Evolutionary conservation across 768 basidiomycete genomes (phyloP), one percentile per base, ranked within the genome.

Genomic region (Podaxis rugospora): DNA sequence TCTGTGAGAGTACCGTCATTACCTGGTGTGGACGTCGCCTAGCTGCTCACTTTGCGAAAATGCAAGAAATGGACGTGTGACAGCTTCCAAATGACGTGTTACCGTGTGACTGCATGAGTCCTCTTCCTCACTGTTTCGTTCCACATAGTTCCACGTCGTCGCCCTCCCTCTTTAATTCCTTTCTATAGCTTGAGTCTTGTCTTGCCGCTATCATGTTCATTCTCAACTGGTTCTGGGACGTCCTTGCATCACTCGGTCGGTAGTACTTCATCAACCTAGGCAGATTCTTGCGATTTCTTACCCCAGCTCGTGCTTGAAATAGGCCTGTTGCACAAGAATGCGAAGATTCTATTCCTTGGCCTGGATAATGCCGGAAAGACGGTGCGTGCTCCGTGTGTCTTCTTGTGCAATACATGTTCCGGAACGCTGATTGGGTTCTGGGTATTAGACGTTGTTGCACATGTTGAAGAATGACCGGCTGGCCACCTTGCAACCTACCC

Each of bases 341-440:
- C 97, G 66, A 99, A 98, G 85, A 97, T 99, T 72, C 85, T 99
- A 65, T 99, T 99, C 87, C 85, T 99, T 55, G 97, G 97, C 64
- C 85, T 98, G 58, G 96, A 98, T 74, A 99, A 98, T 80, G 97
- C 97, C 55, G 96, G 97, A 71, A 99, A 98, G 84, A 98, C 97
- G 62, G 96, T 97, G 64, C 62, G 89, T 69, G 13, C 21, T 61
- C 39, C 3, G 1, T 23, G 32, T 35, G 11, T 36, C 25, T 32
- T 9, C 32, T 18, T 11, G 32, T 46, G 6, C 51, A 16, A 11
- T 50, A 18, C 61, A 52, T 46, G 16, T 46, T 40, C 21, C 10
- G 16, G 21, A 16, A 27, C 14, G 25, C 53, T 56, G 32, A 59
- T 55, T 64, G 18, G 61, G 47, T 47, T 50, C 51, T 50, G 36